Evolutionary conservation across 352 stramenopile species (phyloP).

Genomic region (Pythium folliculosum): DNA sequence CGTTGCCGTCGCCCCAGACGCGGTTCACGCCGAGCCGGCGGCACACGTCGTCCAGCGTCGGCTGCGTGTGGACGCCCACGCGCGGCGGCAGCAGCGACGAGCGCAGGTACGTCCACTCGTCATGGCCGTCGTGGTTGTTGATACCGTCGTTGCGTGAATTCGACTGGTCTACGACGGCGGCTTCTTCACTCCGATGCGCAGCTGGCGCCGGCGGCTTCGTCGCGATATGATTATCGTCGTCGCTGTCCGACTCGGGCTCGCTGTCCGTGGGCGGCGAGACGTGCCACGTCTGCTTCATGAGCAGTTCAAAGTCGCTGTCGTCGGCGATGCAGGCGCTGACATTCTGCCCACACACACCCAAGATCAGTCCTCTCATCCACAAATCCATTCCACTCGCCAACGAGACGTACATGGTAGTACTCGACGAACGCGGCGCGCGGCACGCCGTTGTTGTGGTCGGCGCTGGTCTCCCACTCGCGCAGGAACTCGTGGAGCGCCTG

Average conservation of each 20-base stretch:
- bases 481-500: conserved; percentile 71
- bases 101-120: conserved; percentile 22
- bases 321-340: conserved; percentile 71
- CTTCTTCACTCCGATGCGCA: too few species aligned
- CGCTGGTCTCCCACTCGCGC: conserved; percentile 58
- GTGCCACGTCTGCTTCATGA: conserved; percentile 78
- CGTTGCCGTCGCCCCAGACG: conserved; percentile 58
- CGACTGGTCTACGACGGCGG: too few species aligned
- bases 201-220: too few species aligned
- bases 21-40: conserved; percentile 54
- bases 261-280: conserved; percentile 30
- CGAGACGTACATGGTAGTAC: conserved; percentile 78
- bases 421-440: conserved; percentile 60
- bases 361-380: too few species aligned
- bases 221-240: conserved; percentile 13
- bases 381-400: too few species aligned
- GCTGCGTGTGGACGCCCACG: conserved; percentile 19
- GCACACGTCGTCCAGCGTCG: conserved; percentile 50
- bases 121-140: not conserved
- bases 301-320: conserved; percentile 85
- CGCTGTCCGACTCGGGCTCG: conserved; percentile 22
- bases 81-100: conserved; percentile 15
- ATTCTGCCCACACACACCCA: conserved; percentile 40
- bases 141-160: too few species aligned
- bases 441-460: conserved; percentile 42